Base-by-base conservation (phyloP, 2,329 filamentous ascomycete genomes). In the Thermochaetoides dissita region DNA sequence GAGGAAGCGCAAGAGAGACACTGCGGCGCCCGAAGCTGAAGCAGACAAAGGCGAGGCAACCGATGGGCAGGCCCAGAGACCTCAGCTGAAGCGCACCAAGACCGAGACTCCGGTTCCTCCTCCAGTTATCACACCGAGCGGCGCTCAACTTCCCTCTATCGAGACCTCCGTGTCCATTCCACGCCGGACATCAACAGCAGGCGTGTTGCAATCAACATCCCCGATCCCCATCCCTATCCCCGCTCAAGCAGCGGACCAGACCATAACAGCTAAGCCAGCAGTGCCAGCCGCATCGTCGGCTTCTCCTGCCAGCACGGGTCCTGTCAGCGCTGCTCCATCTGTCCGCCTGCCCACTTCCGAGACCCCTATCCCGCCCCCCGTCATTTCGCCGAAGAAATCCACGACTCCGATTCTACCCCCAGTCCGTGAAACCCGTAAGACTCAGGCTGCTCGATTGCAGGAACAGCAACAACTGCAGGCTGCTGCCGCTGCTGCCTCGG, bases 81-180 rank as follows among this genome's bases (percentile, higher is more conserved):
- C 51, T 7, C 52, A 54, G 44, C 46, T 55, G 34, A 62, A 62
- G 53, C 55, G 59, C 3, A 55, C 55, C 38, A 62, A 62, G 49
- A 62, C 59, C 1, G 60, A 62, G 47, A 62, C 60, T n/a, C 59
- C 59, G 2, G 59, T 62, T 10, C 60, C 60, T 11, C 57, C 59
- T 24, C 60, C 60, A 0, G 53, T 57, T 29, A 52, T 54, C 7
- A 49, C 50, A n/a, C 40, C 45, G 7, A 40, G 36, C 11, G 38
- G 45, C 9, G 51, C 54, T 12, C 50, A 48, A 33, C 39, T 44
- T 8, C 39, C 51, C 10, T 24, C 17, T 24, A 48, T 52, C 30
- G 55, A 56, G 41, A 54, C 52, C 5, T 47, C 52, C 10, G 47
- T 45, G 11, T 48, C 44, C 30, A 39, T 39, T 37, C 40, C 40